These are phyloP conservation scores for Botrytis fabae DNA, from an alignment of 2,329 filamentous ascomycete species.

Conservation along the genomic window DNA sequence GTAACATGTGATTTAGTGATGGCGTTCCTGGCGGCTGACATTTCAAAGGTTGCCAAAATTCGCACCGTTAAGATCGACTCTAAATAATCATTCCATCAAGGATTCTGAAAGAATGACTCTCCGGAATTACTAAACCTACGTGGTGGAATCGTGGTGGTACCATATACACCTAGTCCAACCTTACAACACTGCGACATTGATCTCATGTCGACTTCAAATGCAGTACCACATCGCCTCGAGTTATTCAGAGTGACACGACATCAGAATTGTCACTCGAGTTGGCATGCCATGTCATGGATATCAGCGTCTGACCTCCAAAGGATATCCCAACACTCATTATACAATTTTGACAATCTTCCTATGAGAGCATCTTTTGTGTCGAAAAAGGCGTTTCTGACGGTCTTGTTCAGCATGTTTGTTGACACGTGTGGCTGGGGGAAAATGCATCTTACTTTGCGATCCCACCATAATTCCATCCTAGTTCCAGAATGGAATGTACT, in stretches of 20 bases:
- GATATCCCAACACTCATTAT: neutral
- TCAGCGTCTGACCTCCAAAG: slow-evolving; percentile 20
- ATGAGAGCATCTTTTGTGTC: slow-evolving; percentile 1
- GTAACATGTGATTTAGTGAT: neutral
- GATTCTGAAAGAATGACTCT: neutral
- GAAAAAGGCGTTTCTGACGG: slow-evolving; percentile 7
- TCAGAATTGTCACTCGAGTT: slow-evolving; percentile 10
- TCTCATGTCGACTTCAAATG: slow-evolving; percentile 14
- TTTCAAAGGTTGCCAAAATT: neutral
- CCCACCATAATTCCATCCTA: slow-evolving; percentile 9
- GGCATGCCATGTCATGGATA: slow-evolving; percentile 4
- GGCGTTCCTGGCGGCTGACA: neutral
- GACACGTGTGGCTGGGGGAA: slow-evolving; percentile 9
- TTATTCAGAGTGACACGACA: slow-evolving; percentile 17
- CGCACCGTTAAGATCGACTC: neutral
- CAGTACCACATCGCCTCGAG: slow-evolving; percentile 17
- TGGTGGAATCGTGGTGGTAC: neutral
- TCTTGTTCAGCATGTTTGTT: slow-evolving; percentile 13
- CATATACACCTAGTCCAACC: neutral
- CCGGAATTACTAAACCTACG: neutral
- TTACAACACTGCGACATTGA: slow-evolving; percentile 14
- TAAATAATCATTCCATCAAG: neutral
- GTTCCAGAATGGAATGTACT: slow-evolving; percentile 19
- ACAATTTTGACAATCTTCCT: slow-evolving; percentile 3
- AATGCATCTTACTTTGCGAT: slow-evolving; percentile 13